These are phyloP conservation scores for Globisporangium solare DNA, from an alignment of 352 stramenopile species.

Conservation along the genomic window DNA sequence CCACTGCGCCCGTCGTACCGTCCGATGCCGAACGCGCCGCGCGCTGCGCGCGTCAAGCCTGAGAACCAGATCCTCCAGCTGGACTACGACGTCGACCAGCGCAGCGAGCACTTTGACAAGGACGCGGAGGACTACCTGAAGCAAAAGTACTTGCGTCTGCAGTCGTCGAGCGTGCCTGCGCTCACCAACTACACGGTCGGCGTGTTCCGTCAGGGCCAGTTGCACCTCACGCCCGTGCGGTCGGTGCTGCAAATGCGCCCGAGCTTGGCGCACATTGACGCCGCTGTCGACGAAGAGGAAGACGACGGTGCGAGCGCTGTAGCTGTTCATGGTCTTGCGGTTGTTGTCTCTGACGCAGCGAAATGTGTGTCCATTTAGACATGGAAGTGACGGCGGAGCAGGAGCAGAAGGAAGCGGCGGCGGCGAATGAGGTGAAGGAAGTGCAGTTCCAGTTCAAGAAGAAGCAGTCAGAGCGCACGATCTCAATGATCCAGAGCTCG, in stretches of 20 bases:
- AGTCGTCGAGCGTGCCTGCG: slow-evolving; percentile 55
- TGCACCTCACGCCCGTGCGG: slow-evolving; percentile 71
- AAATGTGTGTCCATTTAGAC: slow-evolving; percentile 18
- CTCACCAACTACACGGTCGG: slow-evolving; percentile 78
- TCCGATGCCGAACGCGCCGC: slow-evolving; percentile 56
- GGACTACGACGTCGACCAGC: slow-evolving; percentile 70
- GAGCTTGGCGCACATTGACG: slow-evolving; percentile 73
- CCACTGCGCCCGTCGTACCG: slow-evolving; percentile 75
- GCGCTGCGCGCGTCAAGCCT: slow-evolving; percentile 62
- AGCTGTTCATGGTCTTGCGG: background rate
- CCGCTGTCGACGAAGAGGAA: slow-evolving; percentile 63
- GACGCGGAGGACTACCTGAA: slow-evolving; percentile 80
- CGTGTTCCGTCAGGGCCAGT: slow-evolving; percentile 74
- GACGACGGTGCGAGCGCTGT: slow-evolving; percentile 20
- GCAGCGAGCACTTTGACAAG: slow-evolving; percentile 68
- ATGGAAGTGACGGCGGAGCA: slow-evolving; percentile 31
- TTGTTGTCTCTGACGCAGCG: background rate
- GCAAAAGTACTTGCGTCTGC: slow-evolving; percentile 61
- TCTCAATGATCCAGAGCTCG: slow-evolving; percentile 78
- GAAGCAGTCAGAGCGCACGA: slow-evolving; percentile 74
- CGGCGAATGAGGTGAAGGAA: slow-evolving; percentile 58
- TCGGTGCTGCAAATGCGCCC: slow-evolving; percentile 80
- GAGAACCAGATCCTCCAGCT: slow-evolving; percentile 73
- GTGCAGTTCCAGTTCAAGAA: slow-evolving; percentile 89
- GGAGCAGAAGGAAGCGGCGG: slow-evolving; percentile 46